Evolutionary conservation across 805 yeast species (phyloP).

Genomic region (Pichia membranifaciens): DNA sequence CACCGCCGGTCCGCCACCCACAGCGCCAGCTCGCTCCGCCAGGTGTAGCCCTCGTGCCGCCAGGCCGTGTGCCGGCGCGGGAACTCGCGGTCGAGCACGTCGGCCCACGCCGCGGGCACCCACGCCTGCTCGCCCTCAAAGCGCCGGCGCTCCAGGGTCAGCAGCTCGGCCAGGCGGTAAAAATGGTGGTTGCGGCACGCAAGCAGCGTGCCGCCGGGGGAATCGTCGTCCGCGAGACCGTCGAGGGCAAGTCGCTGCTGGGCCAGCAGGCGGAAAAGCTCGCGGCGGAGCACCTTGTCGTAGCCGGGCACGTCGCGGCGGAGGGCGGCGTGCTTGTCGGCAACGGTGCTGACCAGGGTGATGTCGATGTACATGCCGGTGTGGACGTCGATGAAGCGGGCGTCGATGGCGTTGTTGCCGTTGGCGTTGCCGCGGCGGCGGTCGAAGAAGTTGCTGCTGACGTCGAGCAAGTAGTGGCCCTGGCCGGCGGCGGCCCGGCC

Average conservation of each 20-base stretch:
- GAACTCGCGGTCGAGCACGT: conserved; percentile 36
- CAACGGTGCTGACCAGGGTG: conserved; percentile 28
- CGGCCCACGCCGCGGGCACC: conserved; percentile 37
- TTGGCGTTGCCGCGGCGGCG: conserved; percentile 33
- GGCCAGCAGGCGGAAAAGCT: conserved; percentile 14
- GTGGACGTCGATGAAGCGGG: conserved; percentile 45
- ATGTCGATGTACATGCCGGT: conserved; percentile 43
- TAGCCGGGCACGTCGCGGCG: not conserved
- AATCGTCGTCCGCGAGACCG: conserved; percentile 8
- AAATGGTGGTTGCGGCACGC: conserved; percentile 55
- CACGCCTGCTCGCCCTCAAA: conserved; percentile 51
- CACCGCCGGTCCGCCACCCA: conserved; percentile 26
- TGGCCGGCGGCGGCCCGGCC: conserved; percentile 26
- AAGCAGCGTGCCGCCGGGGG: conserved; percentile 16
- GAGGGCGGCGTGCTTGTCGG: not conserved
- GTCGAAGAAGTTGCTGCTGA: conserved; percentile 28
- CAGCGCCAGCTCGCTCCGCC: conserved; percentile 17
- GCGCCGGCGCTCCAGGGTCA: conserved; percentile 44
- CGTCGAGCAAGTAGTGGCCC: conserved; percentile 29
- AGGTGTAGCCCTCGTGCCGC: conserved; percentile 20
- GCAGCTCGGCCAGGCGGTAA: conserved; percentile 41
- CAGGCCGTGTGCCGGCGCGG: conserved; percentile 18
- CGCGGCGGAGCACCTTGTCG: conserved; percentile 8
- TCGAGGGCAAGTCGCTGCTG: conserved; percentile 11
- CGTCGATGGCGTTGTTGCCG: conserved; percentile 48